Conservation (phyloP, 2,329 filamentous ascomycete genomes). For the Scopulariopsis brevicaulis region DNA sequence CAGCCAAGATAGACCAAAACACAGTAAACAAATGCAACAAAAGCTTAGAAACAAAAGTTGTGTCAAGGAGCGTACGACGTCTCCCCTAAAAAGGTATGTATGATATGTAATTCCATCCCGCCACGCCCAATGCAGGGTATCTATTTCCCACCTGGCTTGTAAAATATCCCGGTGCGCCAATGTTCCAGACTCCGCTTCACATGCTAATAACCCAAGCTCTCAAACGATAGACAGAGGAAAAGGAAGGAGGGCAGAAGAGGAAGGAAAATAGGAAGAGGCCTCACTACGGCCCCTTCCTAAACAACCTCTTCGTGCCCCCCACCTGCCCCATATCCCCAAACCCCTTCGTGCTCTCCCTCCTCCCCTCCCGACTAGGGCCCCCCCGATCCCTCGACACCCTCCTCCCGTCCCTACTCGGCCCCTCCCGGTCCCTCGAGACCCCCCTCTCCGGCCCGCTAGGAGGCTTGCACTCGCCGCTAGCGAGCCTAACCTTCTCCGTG, state of each 20-base stretch:
- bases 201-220: neutral
- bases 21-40: neutral
- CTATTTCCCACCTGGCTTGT: neutral
- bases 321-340: constrained; percentile 64
- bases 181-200: neutral
- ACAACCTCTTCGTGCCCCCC: constrained; percentile 62
- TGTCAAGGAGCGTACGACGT: neutral
- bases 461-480: constrained; percentile 44
- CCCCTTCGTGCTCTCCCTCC: neutral
- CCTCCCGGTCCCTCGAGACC: neutral
- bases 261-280: neutral
- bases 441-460: constrained; percentile 7
- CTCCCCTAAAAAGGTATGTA: neutral
- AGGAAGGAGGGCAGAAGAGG: neutral
- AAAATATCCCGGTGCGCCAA: neutral
- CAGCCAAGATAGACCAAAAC: neutral
- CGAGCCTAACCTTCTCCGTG: constrained; percentile 66
- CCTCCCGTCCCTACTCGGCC: neutral
- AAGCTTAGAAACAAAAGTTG: neutral
- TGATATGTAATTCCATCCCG: too few relatives aligned
- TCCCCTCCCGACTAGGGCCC: neutral
- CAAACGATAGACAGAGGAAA: neutral
- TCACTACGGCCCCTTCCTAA: constrained; percentile 31
- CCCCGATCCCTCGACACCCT: neutral
- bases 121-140: neutral